Percentiles rank a stretch among this genome's conserved stretches.
Conservation (phyloP, 1,139 yeast genomes). For the Protomyces pachydermus region DNA sequence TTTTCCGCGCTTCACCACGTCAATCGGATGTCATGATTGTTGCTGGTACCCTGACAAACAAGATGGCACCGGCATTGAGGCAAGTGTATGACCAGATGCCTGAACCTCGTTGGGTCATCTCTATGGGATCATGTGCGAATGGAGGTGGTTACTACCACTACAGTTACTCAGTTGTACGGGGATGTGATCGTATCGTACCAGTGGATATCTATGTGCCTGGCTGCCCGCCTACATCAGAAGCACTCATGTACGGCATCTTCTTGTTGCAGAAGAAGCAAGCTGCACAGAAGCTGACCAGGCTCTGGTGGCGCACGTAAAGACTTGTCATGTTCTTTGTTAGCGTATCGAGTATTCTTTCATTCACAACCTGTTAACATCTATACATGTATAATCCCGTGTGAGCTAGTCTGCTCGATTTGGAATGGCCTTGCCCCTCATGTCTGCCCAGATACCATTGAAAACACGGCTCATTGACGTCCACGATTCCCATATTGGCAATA, state of each 20-base stretch:
- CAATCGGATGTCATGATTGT: constrained; percentile 92
- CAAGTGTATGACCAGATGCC: constrained; percentile 95
- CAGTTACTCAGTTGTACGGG: constrained; percentile 82
- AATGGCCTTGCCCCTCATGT: background rate
- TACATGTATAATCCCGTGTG: no score
- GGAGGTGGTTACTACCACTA: constrained; percentile 94
- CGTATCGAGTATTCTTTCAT: background rate
- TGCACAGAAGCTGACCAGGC: constrained; percentile 8
- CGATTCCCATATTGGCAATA: constrained; percentile 43
- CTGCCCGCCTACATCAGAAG: constrained; percentile 89
- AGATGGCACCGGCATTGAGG: constrained; percentile 79
- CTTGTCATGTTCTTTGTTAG: background rate
- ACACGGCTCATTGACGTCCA: constrained; percentile 33
- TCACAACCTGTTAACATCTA: no score
- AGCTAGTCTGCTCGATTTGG: no score
- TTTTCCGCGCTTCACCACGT: constrained; percentile 92
- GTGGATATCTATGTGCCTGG: constrained; percentile 92
- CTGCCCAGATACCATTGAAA: constrained; percentile 2
- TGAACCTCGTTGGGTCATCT: constrained; percentile 82
- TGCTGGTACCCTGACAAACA: constrained; percentile 86
- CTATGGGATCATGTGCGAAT: constrained; percentile 93
- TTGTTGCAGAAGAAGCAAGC: constrained; percentile 69
- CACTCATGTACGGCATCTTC: constrained; percentile 84
- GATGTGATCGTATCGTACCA: constrained; percentile 82
- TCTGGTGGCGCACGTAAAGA: constrained; percentile 25